phyloP scores from a whole-genome alignment of 2,329 filamentous ascomycete species.

The Graphium sp. region DNA sequence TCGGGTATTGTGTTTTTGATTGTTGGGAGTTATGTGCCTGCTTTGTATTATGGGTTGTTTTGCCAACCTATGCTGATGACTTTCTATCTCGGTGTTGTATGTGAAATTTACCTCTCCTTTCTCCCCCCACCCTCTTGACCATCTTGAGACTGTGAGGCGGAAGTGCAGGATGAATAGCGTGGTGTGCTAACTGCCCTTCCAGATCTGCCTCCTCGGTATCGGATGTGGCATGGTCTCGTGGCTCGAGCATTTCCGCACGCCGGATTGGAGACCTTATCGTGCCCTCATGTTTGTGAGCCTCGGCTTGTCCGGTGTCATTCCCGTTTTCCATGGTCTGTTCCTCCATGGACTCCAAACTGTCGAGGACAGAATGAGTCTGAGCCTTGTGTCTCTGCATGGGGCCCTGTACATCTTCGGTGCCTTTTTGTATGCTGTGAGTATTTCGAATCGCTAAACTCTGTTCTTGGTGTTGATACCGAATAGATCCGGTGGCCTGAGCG shows the following conservation, averaged over 20 bases:
- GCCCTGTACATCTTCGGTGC: conserved; percentile 75
- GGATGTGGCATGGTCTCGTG: conserved; percentile 64
- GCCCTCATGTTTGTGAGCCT: conserved; percentile 81
- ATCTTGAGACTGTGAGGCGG: too few relatives aligned
- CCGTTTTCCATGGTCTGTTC: conserved; percentile 59
- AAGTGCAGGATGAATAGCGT: background rate
- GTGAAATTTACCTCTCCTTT: conserved; percentile 13
- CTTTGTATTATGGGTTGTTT: conserved; percentile 74
- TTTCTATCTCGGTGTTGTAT: conserved; percentile 62
- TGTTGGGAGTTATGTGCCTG: conserved; percentile 78
- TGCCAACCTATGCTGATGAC: conserved; percentile 48
- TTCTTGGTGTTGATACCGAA: background rate
- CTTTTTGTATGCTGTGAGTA: conserved; percentile 62
- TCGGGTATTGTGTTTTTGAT: conserved; percentile 86
- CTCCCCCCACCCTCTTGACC: background rate
- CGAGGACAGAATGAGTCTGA: conserved; percentile 58
- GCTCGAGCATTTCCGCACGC: conserved; percentile 69
- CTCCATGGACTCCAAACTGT: conserved; percentile 52
- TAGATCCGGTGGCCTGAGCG: conserved; percentile 71
- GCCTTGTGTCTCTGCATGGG: conserved; percentile 68
- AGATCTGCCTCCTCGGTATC: conserved; percentile 67
- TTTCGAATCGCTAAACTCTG: conserved; percentile 1
- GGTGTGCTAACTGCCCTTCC: conserved; percentile 8
- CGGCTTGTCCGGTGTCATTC: conserved; percentile 69
- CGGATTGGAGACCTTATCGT: conserved; percentile 68